Evolutionary conservation across 129 eudicot genomes (phyloP), one percentile per base, ranked within the genome.

Genomic region (Helichrysum umbraculigerum): DNA sequence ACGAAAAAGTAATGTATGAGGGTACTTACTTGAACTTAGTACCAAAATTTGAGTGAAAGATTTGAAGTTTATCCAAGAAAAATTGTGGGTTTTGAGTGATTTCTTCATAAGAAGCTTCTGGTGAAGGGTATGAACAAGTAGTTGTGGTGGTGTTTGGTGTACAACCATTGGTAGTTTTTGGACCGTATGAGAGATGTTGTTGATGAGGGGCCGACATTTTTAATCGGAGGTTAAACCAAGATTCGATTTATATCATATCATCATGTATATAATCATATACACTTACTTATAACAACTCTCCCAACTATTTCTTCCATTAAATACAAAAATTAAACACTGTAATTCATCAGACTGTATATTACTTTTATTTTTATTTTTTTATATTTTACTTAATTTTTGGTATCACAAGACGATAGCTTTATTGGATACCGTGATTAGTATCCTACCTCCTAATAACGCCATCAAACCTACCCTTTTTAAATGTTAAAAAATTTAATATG

Each of bases 31-130:
- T 89, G 76, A 90, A 83, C 75, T 85, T 85, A 74, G 94, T 88
- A 21, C 90, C 92, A 42, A 83, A 85, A 73, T 58, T 77, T 16
- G 51, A 22, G 76, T 92, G 94, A 76, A 92, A 92, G 71, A 59
- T 52, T 56, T 84, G 89, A 79, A 92, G 94, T 81, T 92, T 92
- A 39, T 90, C 82, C 75, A 57, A 71, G 86, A 92, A 92, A 70
- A 83, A 16, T 28, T 78, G 73, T 37, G 92, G 83, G 88, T 71
- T 86, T 71, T 85, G 87, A 22, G 77, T 76, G 73, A 92, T 79
- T 69, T 90, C 80, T 12, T 81, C 83, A 57, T 84, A 90, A 16
- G 89, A 88, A 25, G 92, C 91, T 41, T 92, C 96, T 14, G 97
- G 85, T 28, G 81, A 77, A 78, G 96, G 92, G 78, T 88, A 89